phyloP scores from a whole-genome alignment of 1,139 yeast genomes.

The Sugiyamaella japonica region DNA sequence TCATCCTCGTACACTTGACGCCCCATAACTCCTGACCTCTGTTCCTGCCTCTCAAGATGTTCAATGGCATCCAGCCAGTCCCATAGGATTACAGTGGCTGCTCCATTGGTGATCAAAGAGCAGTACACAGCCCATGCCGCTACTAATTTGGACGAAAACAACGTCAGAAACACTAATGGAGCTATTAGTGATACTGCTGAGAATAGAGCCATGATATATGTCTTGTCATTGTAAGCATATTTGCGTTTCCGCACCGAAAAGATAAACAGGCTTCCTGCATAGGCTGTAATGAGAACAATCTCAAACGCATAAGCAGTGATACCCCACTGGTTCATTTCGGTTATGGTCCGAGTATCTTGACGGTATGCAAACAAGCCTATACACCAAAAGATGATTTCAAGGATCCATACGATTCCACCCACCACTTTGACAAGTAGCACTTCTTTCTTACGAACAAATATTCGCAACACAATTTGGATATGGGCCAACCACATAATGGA shows the following conservation, averaged over 20 bases:
- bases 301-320: slow-evolving; percentile 75
- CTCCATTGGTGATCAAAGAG: slow-evolving; percentile 53
- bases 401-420: slow-evolving; percentile 58
- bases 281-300: slow-evolving; percentile 70
- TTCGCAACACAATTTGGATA: slow-evolving; percentile 70
- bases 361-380: slow-evolving; percentile 12
- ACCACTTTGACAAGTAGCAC: slow-evolving; percentile 60
- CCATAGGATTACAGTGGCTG: slow-evolving; percentile 71
- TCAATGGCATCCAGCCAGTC: slow-evolving; percentile 83
- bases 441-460: slow-evolving; percentile 69
- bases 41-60: slow-evolving; percentile 60
- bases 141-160: slow-evolving; percentile 66
- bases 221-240: slow-evolving; percentile 51
- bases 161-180: slow-evolving; percentile 73
- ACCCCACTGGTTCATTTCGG: not conserved
- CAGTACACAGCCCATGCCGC: slow-evolving; percentile 75
- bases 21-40: slow-evolving; percentile 78
- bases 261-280: slow-evolving; percentile 64
- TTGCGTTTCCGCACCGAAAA: slow-evolving; percentile 59
- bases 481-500: slow-evolving; percentile 70
- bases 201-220: slow-evolving; percentile 57
- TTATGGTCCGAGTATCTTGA: not conserved
- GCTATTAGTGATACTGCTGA: slow-evolving; percentile 60
- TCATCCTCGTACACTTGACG: slow-evolving; percentile 40
- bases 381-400: slow-evolving; percentile 33